Evolutionary conservation across 106 monocot genomes (phyloP).

Genomic region (Allium cepa): DNA sequence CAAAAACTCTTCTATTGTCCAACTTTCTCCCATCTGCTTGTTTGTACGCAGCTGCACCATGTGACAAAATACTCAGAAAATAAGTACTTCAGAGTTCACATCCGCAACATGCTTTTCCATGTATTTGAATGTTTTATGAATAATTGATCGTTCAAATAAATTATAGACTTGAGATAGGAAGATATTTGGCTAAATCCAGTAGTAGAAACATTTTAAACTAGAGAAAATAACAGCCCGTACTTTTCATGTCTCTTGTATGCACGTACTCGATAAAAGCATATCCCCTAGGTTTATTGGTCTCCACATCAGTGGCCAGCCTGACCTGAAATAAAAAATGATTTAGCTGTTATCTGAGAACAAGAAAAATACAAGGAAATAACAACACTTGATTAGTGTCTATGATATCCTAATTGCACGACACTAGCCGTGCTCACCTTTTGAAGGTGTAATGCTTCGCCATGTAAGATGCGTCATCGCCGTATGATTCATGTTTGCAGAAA

Average conservation of each 20-base stretch:
- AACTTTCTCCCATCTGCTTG: conserved; percentile 98
- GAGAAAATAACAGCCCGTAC: conserved; percentile 20
- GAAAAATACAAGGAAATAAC: too few relatives aligned
- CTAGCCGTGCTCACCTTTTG: conserved; percentile 98
- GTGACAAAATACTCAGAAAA: too few relatives aligned
- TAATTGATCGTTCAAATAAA: too few relatives aligned
- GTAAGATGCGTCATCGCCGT: conserved; percentile 71
- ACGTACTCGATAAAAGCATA: conserved; percentile 93
- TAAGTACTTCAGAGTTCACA: too few relatives aligned
- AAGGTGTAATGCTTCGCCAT: conserved; percentile 66
- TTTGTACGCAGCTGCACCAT: conserved; percentile 86
- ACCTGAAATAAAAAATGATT: conserved; percentile 37
- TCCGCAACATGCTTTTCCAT: too few relatives aligned
- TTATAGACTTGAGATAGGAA: too few relatives aligned
- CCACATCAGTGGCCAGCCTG: conserved; percentile 66
- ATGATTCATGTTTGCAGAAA: conserved; percentile 61
- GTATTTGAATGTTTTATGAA: too few relatives aligned
- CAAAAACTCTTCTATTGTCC: conserved; percentile 79
- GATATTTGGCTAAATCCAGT: too few relatives aligned
- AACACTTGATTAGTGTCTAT: too few relatives aligned
- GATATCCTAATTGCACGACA: conserved; percentile 82
- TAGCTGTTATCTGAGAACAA: too few relatives aligned
- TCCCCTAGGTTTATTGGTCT: conserved; percentile 87
- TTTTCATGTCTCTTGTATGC: conserved; percentile 98
- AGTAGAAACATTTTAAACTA: background rate